Evolutionary conservation across 169 alveolate species (phyloP).

Genomic region (Plasmodium chabaudi): DNA sequence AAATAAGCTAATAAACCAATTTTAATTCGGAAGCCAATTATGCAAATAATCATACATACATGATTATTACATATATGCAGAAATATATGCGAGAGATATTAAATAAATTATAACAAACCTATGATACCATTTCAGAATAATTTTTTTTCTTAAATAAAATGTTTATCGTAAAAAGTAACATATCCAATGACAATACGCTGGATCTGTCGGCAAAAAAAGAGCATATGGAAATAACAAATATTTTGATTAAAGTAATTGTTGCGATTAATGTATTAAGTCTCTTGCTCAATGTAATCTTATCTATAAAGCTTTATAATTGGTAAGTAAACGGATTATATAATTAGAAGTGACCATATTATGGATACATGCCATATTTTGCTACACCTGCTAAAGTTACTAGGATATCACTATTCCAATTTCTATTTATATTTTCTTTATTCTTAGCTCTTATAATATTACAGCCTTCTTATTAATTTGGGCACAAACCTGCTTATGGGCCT

Average conservation of each 20-base stretch:
- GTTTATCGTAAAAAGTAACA: conserved; percentile 73
- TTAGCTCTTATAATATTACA: conserved; percentile 62
- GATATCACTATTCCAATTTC: neutral
- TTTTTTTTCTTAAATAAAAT: conserved; percentile 25
- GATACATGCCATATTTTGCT: neutral
- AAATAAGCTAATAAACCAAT: no score
- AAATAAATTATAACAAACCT: neutral
- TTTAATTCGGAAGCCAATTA: no score
- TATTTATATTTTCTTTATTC: neutral
- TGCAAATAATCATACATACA: no score
- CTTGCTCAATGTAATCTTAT: conserved; percentile 34
- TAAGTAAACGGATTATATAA: neutral
- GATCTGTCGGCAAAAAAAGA: conserved; percentile 63
- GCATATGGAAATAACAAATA: conserved; percentile 51
- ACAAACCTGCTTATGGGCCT: conserved; percentile 71
- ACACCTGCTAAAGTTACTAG: neutral
- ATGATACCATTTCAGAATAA: conserved; percentile 18
- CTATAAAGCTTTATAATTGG: conserved; percentile 62
- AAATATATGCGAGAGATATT: no score
- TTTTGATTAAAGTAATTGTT: conserved; percentile 41
- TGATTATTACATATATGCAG: no score
- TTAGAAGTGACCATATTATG: neutral
- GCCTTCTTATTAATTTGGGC: conserved; percentile 56
- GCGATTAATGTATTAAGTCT: conserved; percentile 36
- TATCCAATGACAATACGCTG: conserved; percentile 59